Conservation (phyloP, 2,329 filamentous ascomycete genomes). For the Calonectria henricotiae region DNA sequence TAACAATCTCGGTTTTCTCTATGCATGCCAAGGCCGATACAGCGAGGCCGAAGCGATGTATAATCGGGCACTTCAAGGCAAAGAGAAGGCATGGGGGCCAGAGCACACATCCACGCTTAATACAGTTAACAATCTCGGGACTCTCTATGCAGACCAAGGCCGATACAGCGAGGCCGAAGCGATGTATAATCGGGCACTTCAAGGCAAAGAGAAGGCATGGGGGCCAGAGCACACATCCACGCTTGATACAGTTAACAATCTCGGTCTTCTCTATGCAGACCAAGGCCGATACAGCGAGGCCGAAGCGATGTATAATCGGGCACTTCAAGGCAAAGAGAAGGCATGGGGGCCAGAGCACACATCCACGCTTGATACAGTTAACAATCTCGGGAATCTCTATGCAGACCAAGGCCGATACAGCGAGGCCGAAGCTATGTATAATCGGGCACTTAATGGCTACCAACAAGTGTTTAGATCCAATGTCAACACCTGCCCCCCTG, state of each 20-base stretch:
- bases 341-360: constrained; percentile 30
- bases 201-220: too few species aligned
- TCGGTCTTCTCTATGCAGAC: constrained; percentile 46
- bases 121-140: too few species aligned
- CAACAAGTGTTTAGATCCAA: constrained; percentile 37
- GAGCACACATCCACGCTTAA: too few species aligned
- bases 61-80: neutral
- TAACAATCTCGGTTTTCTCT: constrained; percentile 45
- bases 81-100: neutral
- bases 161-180: constrained; percentile 49
- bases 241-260: neutral
- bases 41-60: constrained; percentile 40
- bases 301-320: constrained; percentile 33
- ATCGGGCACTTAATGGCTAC: constrained; percentile 32
- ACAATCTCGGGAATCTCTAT: constrained; percentile 47
- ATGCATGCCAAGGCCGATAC: constrained; percentile 45
- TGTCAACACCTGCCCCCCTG: neutral
- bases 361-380: neutral
- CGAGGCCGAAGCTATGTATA: constrained; percentile 49
- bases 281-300: constrained; percentile 49
- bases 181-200: constrained; percentile 54
- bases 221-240: neutral
- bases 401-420: constrained; percentile 45
- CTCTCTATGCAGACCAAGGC: constrained; percentile 40
- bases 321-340: constrained; percentile 49